Evolutionary conservation across 495 filamentous ascomycete genomes (phyloP), one percentile per base, ranked within the genome.

Genomic region (Tetracladium setigerum): DNA sequence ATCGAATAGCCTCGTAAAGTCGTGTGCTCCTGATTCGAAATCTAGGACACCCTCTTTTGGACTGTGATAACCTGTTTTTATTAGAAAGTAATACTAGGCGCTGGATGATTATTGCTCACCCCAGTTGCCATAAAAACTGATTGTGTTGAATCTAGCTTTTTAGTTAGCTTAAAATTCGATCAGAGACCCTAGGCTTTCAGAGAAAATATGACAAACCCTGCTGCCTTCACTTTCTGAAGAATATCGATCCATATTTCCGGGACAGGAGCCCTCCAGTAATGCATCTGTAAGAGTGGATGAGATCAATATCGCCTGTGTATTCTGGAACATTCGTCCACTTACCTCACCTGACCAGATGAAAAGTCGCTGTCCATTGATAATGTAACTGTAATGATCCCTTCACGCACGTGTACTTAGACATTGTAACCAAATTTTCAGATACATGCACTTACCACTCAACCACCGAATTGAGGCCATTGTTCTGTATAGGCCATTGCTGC

Each of bases 211-310:
- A n/a, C n/a, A n/a, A n/a, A 73, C 10, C 79, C 78, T 38, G 70
- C 70, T 1, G 79, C 75, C 49, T 76, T 74, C 36, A 82, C 61
- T 54, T 84, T 84, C 52, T 83, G 66, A 10, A 82, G 68, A n/a
- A 82, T 61, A 58, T 83, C 78, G 4, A 70, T 58, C 77, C 78
- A 82, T 12, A 82, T 50, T 30, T 75, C 73, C 0, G 77, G 79
- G 3, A 78, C 74, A 0, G 77, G 77, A 9, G 78, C 62, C 37
- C 77, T 66, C 61, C 66, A 66, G 44, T 77, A 79, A 49, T 81
- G 76, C 34, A 79, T 67, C 58, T 49, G 18, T 18, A 12, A 17
- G 33, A 2, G 19, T n/a, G n/a, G n/a, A n/a, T 54, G 38, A 52
- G 42, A 4, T n/a, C 16, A 14, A 34, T 34, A 27, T 9, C 31